phyloP scores from a whole-genome alignment of 2,329 filamentous ascomycete genomes.

The Monilinia fructicola region DNA sequence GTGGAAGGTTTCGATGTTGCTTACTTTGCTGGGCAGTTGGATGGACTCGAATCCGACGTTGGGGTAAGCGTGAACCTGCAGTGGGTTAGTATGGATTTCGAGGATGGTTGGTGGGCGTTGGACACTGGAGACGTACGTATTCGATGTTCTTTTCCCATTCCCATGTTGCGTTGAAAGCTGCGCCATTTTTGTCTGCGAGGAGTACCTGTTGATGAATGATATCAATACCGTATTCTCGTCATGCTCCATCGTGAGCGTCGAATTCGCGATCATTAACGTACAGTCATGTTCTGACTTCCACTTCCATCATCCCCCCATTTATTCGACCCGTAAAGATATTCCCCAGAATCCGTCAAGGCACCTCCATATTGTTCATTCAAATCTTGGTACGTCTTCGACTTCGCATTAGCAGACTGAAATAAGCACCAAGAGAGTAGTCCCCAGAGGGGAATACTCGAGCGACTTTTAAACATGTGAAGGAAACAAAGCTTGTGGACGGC shows the following conservation, averaged over 20 bases:
- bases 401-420: background rate
- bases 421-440: background rate
- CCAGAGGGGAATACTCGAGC: background rate
- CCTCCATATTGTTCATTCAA: constrained; percentile 18
- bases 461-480: constrained; percentile 13
- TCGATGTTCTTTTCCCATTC: constrained; percentile 16
- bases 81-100: background rate
- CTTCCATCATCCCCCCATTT: constrained; percentile 24
- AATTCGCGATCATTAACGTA: background rate
- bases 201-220: background rate
- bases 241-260: background rate
- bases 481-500: background rate
- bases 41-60: constrained; percentile 19
- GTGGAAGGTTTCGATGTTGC: constrained; percentile 24
- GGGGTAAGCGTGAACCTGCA: constrained; percentile 19
- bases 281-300: constrained; percentile 22
- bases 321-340: constrained; percentile 17
- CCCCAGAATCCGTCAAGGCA: constrained; percentile 4
- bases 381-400: background rate
- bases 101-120: background rate
- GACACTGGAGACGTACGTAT: background rate
- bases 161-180: constrained; percentile 23
- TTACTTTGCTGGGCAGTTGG: constrained; percentile 14
- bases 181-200: constrained; percentile 15
- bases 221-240: background rate